phyloP scores from a whole-genome alignment of 164 flowering plant genomes.

The Annona squamosa region DNA sequence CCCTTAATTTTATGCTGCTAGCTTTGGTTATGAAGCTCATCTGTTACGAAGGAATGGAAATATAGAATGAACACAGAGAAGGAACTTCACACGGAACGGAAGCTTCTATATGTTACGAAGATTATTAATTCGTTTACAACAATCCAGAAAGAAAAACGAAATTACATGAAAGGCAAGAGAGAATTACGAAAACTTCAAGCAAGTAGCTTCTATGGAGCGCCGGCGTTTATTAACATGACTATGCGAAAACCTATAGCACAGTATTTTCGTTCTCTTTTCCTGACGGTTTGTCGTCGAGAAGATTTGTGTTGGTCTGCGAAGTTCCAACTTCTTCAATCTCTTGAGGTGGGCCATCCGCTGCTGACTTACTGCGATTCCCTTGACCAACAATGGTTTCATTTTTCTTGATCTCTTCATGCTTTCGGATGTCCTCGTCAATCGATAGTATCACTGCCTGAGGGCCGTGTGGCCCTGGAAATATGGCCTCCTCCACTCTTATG shows the following conservation, averaged over 20 bases:
- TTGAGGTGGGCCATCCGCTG: neutral
- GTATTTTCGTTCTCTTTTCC: too few relatives aligned
- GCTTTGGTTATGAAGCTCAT: too few relatives aligned
- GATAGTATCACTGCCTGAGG: slow-evolving; percentile 27
- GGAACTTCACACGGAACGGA: too few relatives aligned
- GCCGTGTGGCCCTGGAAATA: slow-evolving; percentile 56
- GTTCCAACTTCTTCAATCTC: neutral
- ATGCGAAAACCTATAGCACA: neutral
- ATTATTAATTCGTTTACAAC: too few relatives aligned
- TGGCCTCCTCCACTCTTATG: slow-evolving; percentile 44
- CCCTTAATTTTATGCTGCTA: too few relatives aligned
- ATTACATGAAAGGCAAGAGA: too few relatives aligned
- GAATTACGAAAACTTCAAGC: too few relatives aligned
- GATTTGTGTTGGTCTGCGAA: neutral
- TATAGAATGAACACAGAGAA: too few relatives aligned
- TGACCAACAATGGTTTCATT: neutral
- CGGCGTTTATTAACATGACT: neutral
- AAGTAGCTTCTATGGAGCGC: too few relatives aligned
- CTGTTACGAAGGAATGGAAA: too few relatives aligned
- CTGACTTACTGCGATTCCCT: neutral
- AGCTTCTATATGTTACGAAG: too few relatives aligned
- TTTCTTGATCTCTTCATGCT: slow-evolving; percentile 36
- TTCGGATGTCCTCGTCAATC: slow-evolving; percentile 43
- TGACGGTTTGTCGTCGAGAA: neutral
- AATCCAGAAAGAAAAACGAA: too few relatives aligned